Conservation (phyloP, 2,329 filamentous ascomycete genomes). For the Aspergillus ustus region DNA sequence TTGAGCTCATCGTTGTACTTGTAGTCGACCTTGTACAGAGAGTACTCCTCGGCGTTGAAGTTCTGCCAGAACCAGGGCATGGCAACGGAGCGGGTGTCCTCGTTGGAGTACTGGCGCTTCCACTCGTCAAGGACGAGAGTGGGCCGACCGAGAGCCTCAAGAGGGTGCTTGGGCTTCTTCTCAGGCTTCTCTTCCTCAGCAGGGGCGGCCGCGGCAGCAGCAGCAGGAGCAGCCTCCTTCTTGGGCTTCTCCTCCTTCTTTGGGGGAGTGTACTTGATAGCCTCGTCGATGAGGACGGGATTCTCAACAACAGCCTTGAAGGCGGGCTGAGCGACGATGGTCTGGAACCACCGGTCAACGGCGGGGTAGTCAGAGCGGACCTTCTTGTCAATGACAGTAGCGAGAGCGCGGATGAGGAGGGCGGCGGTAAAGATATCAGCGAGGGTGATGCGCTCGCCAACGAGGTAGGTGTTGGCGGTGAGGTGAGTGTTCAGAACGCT, state of each 20-base stretch:
- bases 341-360: slow-evolving; percentile 91
- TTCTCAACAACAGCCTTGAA: slow-evolving; percentile 79
- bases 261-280: slow-evolving; percentile 73
- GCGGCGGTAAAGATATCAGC: slow-evolving; percentile 86
- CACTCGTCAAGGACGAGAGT: slow-evolving; percentile 89
- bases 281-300: slow-evolving; percentile 79
- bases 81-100: slow-evolving; percentile 78
- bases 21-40: slow-evolving; percentile 91
- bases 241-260: slow-evolving; percentile 72
- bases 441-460: slow-evolving; percentile 95
- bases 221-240: slow-evolving; percentile 73
- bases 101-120: slow-evolving; percentile 99
- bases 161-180: slow-evolving; percentile 92
- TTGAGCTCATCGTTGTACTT: slow-evolving; percentile 99
- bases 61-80: slow-evolving; percentile 99
- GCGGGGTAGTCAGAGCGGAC: slow-evolving; percentile 85
- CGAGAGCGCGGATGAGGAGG: slow-evolving; percentile 84
- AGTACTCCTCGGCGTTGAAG: slow-evolving; percentile 92
- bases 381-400: slow-evolving; percentile 90
- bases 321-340: slow-evolving; percentile 88
- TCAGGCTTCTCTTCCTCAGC: slow-evolving; percentile 61
- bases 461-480: slow-evolving; percentile 90
- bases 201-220: slow-evolving; percentile 58
- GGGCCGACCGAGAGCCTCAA: slow-evolving; percentile 80
- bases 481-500: slow-evolving; percentile 84